A percentile compares a stretch with the other conserved stretches of the same genome.
phyloP scores from a whole-genome alignment of 1,284 basidiomycete genomes.

The Ustilago xerochloae region DNA sequence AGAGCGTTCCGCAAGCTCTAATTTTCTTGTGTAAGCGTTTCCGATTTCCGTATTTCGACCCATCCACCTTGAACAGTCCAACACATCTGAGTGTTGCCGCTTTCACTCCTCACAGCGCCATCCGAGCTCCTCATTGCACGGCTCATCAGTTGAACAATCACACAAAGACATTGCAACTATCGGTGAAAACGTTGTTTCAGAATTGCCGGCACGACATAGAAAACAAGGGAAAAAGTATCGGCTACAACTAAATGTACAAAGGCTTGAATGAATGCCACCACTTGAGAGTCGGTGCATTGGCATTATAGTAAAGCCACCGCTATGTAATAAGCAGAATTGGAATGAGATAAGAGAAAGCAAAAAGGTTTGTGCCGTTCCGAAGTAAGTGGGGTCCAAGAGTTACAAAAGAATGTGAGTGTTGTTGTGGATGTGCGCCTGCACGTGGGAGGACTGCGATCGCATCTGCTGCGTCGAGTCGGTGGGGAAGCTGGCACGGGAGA shows the following conservation, averaged over 20 bases:
- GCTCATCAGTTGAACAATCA: too few relatives aligned
- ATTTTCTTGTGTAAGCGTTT: slow-evolving; percentile 8
- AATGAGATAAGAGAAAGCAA: not conserved
- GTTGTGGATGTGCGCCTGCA: slow-evolving; percentile 8
- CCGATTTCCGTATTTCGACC: not conserved
- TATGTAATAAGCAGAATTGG: not conserved
- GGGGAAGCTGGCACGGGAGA: not conserved
- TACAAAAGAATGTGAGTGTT: slow-evolving; percentile 2
- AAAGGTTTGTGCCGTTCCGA: slow-evolving; percentile 1
- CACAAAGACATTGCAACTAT: too few relatives aligned
- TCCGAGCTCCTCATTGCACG: too few relatives aligned
- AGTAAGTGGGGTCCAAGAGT: not conserved
- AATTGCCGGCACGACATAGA: too few relatives aligned
- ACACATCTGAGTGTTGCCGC: too few relatives aligned
- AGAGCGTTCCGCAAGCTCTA: not conserved
- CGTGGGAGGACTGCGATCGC: not conserved
- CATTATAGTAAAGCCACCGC: not conserved
- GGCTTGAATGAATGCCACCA: not conserved
- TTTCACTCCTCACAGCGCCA: too few relatives aligned
- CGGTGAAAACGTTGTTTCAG: too few relatives aligned
- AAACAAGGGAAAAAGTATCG: slow-evolving; percentile 2
- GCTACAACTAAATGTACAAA: slow-evolving; percentile 19
- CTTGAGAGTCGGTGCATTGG: not conserved
- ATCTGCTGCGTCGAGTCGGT: not conserved
- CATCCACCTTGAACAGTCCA: not conserved